These are phyloP conservation scores for Acanthochlamys bracteata DNA, from an alignment of 106 monocot species.

Conservation along the genomic window DNA sequence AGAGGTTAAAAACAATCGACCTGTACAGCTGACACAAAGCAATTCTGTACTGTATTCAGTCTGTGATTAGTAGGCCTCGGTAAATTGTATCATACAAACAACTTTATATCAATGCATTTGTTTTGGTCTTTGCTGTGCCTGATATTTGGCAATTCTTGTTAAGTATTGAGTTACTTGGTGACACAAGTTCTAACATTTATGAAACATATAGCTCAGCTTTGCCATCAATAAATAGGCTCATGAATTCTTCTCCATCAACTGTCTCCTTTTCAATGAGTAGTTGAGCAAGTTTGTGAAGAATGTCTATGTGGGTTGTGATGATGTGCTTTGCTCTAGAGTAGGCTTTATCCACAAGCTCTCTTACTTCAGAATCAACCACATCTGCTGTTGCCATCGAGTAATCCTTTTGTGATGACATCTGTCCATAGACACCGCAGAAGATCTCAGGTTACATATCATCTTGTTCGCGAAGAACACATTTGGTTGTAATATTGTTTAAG, in stretches of 20 bases:
- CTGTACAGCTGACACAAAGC: neutral
- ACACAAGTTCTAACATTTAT: constrained; percentile 9
- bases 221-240: constrained; percentile 98
- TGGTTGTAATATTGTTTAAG: too few relatives aligned
- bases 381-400: constrained; percentile 99
- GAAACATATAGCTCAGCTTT: constrained; percentile 83
- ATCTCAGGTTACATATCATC: neutral
- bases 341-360: constrained; percentile 86
- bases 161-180: constrained; percentile 19
- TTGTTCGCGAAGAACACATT: too few relatives aligned
- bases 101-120: neutral
- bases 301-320: constrained; percentile 77
- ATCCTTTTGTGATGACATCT: constrained; percentile 96
- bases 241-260: constrained; percentile 98
- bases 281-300: constrained; percentile 87
- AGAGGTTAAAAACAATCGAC: constrained; percentile 5
- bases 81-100: neutral
- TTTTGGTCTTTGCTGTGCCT: neutral
- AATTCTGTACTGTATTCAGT: neutral
- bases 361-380: constrained; percentile 89
- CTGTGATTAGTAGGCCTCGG: neutral
- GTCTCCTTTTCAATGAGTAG: constrained; percentile 95
- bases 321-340: constrained; percentile 70
- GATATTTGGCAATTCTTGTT: neutral
- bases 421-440: neutral